Base-by-base conservation (phyloP, 495 filamentous ascomycete genomes). In the Penicillium fimorum region DNA sequence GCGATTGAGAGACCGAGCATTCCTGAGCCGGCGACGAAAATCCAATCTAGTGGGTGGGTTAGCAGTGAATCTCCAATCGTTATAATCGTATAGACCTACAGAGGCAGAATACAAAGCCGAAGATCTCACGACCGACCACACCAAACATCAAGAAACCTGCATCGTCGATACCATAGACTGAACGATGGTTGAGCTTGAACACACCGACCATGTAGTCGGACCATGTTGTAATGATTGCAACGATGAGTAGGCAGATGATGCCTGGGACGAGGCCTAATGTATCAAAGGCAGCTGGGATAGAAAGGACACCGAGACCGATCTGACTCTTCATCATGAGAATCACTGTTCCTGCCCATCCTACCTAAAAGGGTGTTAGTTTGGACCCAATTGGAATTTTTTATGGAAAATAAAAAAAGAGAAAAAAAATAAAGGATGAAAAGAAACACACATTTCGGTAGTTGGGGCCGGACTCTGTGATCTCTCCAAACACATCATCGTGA, bases 1-100 rank as follows among this genome's bases (percentile, higher is more conserved):
- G 81, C 83, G 64, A 92, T 90, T 4, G 82, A 84, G 57, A 90
- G 86, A 0, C 85, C 83, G 17, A 92, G 75, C 59, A 91, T 82
- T 57, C 66, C 75, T 27, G 71, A 73, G 9, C 72, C 75, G 13
- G 66, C 60, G 29, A 72, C 62, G 43, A 78, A 74, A 38, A 72
- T 67, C 66, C 68, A 73, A 54, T 68, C 71, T 93, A 82, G 78
- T 15, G 74, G 12, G 11, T n/a, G 58, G 79, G 79, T 64, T 81
- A 82, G 73, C 84, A 84, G 33, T 1, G 35, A 17, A 13, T n/a
- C 25, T 15, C 29, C 79, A 55, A 24, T 18, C 72, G n/a, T 17
- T 8, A 15, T 1, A 43, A 2, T 37, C 30, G 13, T 18, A 45
- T 32, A 27, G 3, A 55, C 69, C 33, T 57, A 75, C 72, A 74